These are phyloP conservation scores for Biscutella auriculata DNA, from an alignment of 441 rosid species.

Conservation along the genomic window DNA sequence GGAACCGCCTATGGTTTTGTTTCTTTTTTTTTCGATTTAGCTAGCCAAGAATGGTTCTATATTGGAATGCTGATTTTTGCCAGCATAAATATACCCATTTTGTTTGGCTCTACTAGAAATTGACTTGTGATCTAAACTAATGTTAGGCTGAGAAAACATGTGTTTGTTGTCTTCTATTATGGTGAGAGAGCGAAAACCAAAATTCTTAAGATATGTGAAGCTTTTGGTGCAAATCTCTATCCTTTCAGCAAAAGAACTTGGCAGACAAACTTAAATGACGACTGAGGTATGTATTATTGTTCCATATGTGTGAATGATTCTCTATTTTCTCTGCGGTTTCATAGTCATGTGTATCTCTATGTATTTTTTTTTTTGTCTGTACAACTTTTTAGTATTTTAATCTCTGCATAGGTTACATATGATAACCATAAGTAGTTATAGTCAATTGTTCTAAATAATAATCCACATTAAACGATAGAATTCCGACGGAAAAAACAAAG, in stretches of 20 bases:
- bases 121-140: slow-evolving; percentile 20
- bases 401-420: not conserved
- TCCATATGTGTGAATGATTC: not conserved
- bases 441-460: not conserved
- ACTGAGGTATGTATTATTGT: slow-evolving; percentile 39
- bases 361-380: not conserved
- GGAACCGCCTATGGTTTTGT: not conserved
- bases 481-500: no score
- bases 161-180: slow-evolving; percentile 64
- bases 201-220: slow-evolving; percentile 82
- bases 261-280: slow-evolving; percentile 54
- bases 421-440: not conserved
- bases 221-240: slow-evolving; percentile 90
- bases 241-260: slow-evolving; percentile 66
- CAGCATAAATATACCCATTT: not conserved
- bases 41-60: not conserved
- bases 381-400: not conserved
- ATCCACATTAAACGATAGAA: not conserved
- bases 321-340: slow-evolving; percentile 1
- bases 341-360: not conserved
- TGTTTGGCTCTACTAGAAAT: slow-evolving; percentile 8
- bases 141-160: slow-evolving; percentile 69
- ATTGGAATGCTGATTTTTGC: not conserved
- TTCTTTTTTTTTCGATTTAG: not conserved
- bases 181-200: slow-evolving; percentile 82